Conservation (phyloP, 345 rosid genomes). For the Capsella bursapastoris region DNA sequence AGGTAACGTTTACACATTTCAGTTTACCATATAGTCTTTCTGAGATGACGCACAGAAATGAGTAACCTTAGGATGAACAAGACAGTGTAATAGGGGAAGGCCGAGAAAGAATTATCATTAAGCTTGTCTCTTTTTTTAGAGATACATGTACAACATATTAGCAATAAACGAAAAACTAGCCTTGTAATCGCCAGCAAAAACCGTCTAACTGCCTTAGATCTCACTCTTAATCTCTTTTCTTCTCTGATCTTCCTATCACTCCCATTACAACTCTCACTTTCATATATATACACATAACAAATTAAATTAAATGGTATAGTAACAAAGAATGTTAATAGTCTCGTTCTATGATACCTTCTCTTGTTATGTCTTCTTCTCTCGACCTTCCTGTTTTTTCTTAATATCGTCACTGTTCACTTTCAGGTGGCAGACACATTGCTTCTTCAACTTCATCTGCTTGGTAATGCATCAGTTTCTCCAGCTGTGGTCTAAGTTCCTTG, state of each 20-base stretch:
- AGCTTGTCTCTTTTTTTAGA: constrained; percentile 27
- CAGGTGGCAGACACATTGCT: constrained; percentile 56
- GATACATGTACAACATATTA: constrained; percentile 29
- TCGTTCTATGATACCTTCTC: constrained; percentile 35
- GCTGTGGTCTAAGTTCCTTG: constrained; percentile 73
- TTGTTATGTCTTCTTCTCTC: constrained; percentile 40
- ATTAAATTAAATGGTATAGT: constrained; percentile 9
- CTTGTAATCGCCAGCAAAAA: constrained; percentile 41
- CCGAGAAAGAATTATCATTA: constrained; percentile 42
- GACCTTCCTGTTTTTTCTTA: constrained; percentile 33
- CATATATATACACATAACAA: constrained; percentile 26
- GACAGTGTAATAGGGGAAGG: constrained; percentile 37
- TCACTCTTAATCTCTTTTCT: constrained; percentile 21
- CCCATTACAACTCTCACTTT: constrained; percentile 42
- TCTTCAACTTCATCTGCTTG: constrained; percentile 45
- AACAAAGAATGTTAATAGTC: constrained; percentile 32
- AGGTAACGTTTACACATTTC: constrained; percentile 16
- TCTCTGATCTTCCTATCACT: constrained; percentile 43
- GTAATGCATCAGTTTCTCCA: constrained; percentile 70
- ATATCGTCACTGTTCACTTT: constrained; percentile 52
- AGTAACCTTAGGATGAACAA: constrained; percentile 14
- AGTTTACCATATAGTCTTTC: constrained; percentile 18
- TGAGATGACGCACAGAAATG: constrained; percentile 5
- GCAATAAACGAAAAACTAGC: constrained; percentile 44
- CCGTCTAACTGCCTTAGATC: constrained; percentile 34